Evolutionary conservation across 768 basidiomycete genomes (phyloP).

Genomic region (Neoboletus subvelutipes): DNA sequence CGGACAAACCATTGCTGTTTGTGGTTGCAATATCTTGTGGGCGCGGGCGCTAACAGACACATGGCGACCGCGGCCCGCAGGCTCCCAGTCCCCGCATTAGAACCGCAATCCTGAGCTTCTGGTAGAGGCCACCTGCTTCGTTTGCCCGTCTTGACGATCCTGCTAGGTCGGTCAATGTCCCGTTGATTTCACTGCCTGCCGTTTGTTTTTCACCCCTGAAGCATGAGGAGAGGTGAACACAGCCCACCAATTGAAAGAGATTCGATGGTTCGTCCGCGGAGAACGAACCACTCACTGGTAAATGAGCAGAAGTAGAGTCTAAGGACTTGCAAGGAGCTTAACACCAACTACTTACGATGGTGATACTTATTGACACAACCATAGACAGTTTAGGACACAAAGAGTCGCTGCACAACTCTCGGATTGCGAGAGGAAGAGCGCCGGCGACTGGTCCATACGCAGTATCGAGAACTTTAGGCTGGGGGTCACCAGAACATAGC

Average conservation of each 20-base stretch:
- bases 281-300: neutral
- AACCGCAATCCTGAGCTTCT: neutral
- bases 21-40: conserved; percentile 17
- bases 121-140: neutral
- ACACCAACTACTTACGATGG: neutral
- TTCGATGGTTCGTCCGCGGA: neutral
- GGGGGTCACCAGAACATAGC: neutral
- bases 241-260: neutral
- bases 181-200: neutral
- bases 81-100: conserved; percentile 4
- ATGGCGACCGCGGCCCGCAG: neutral
- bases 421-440: too few species aligned
- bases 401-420: neutral
- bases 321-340: neutral
- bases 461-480: neutral
- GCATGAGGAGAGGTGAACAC: neutral
- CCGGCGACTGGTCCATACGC: neutral
- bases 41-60: conserved; percentile 10
- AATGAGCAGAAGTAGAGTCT: neutral
- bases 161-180: neutral
- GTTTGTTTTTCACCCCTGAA: neutral
- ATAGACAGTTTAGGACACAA: neutral
- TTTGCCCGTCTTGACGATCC: neutral
- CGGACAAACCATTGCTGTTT: conserved; percentile 10
- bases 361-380: neutral